Evolutionary conservation across 768 basidiomycete species (phyloP), one percentile per base, ranked within the genome.

Genomic region (Mycena maculata): DNA sequence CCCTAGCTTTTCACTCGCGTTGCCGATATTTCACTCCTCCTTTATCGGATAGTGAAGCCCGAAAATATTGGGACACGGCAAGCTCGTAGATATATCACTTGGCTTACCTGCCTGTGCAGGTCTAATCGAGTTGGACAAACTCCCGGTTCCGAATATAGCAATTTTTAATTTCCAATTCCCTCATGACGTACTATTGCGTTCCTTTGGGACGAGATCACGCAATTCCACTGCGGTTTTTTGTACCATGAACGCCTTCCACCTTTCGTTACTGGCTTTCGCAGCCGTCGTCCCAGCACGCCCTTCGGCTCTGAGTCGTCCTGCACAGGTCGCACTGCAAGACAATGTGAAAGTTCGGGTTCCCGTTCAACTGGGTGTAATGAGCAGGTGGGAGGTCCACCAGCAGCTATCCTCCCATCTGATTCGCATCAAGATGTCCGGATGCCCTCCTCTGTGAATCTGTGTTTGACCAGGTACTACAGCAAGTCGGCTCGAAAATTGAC

Each of bases 11-110:
- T 76, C 85, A 84, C 64, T 85, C 91, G 48, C 90, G 92, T 54
- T 95, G 93, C 80, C 87, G 86, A 74, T 94, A 91, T 76, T 95
- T 94, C 76, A 80, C 84, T 54, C 92, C 92, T 9, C 90, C 92
- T 33, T 70, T 76, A 61, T 81, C 85, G 18, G 90, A 92, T 72
- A 78, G 71, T 41, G 90, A 92, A 67, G 84, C 85, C 7, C 84
- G 82, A 42, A 80, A 81, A 73, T 82, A 86, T 79, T 90, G 88
- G 89, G 82, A 88, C 39, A 71, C 76, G 60, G 82, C 78, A n/a
- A n/a, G n/a, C n/a, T n/a, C n/a, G n/a, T n/a, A n/a, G n/a, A n/a
- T n/a, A n/a, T 27, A 28, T 75, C 71, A 63, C 28, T 39, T 55
- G 52, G 54, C n/a, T n/a, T n/a, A n/a, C n/a, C n/a, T n/a, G n/a